Conservation (phyloP, 129 eudicot genomes). For the Flaveria bidentis region DNA sequence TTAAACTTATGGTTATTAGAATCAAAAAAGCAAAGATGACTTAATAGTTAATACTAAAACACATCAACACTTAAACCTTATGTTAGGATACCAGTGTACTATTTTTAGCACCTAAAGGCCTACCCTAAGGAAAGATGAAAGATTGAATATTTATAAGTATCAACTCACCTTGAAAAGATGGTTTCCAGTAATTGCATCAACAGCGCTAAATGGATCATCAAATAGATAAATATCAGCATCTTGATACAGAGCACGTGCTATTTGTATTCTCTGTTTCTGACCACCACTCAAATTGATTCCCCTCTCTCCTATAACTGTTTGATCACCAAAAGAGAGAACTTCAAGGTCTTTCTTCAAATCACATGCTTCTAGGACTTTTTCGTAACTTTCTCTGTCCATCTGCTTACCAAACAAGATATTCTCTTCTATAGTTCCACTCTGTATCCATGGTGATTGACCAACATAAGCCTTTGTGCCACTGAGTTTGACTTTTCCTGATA, state of each 20-base stretch:
- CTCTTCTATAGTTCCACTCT: slow-evolving; percentile 82
- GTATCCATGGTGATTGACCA: slow-evolving; percentile 93
- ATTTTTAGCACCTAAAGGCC: not conserved
- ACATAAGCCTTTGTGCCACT: slow-evolving; percentile 82
- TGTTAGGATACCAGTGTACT: not conserved
- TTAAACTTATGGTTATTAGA: too few species aligned
- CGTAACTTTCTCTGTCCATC: slow-evolving; percentile 60
- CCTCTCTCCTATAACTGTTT: slow-evolving; percentile 87
- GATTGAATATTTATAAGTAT: not conserved
- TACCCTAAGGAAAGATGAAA: not conserved
- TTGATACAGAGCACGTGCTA: slow-evolving; percentile 88
- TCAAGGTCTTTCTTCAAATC: slow-evolving; percentile 78
- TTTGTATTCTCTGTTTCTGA: slow-evolving; percentile 90
- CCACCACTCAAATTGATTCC: slow-evolving; percentile 97
- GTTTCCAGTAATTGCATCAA: slow-evolving; percentile 92
- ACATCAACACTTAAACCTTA: not conserved
- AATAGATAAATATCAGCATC: slow-evolving; percentile 87
- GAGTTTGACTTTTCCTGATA: slow-evolving; percentile 62
- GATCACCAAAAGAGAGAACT: slow-evolving; percentile 76
- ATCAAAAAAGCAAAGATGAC: not conserved
- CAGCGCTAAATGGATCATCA: slow-evolving; percentile 97
- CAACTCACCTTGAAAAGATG: slow-evolving; percentile 74
- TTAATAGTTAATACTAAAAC: not conserved
- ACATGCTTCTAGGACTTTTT: slow-evolving; percentile 79
- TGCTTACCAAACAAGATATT: slow-evolving; percentile 76